These are phyloP conservation scores for Haplographium delicatum DNA, from an alignment of 495 filamentous ascomycete species.

Conservation along the genomic window DNA sequence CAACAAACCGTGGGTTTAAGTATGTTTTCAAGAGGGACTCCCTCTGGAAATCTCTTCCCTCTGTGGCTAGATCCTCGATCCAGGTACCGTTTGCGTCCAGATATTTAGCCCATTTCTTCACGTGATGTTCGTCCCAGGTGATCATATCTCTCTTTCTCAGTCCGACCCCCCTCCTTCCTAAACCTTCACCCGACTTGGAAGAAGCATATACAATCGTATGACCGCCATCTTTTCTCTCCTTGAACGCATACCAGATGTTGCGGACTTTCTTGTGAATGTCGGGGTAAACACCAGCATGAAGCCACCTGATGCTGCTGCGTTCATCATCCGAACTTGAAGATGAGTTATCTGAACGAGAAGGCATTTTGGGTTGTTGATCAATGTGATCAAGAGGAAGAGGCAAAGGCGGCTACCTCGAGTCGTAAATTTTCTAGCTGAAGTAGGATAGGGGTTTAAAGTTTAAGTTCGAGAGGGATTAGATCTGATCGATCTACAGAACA, in stretches of 20 bases:
- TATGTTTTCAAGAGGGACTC: not conserved
- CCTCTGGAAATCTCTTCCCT: not conserved
- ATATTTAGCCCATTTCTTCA: not conserved
- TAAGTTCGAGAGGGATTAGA: too few species aligned
- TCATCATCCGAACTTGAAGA: too few species aligned
- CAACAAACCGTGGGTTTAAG: not conserved
- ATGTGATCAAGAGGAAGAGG: too few species aligned
- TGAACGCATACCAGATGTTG: slow-evolving; percentile 11
- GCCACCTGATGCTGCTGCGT: too few species aligned
- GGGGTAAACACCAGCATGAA: slow-evolving; percentile 4
- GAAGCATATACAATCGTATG: not conserved
- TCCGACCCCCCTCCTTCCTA: slow-evolving; percentile 3
- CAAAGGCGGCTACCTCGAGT: too few species aligned
- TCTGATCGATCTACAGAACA: too few species aligned
- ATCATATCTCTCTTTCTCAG: slow-evolving; percentile 7
- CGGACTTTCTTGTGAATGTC: not conserved
- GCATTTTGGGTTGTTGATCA: too few species aligned
- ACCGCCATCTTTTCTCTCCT: not conserved
- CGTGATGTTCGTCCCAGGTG: not conserved
- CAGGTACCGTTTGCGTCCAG: slow-evolving; percentile 2
- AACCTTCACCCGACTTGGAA: not conserved
- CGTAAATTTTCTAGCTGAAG: too few species aligned
- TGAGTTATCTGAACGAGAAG: too few species aligned
- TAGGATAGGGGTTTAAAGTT: too few species aligned
- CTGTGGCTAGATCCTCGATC: not conserved